A percentile compares a stretch with the other conserved stretches of the same genome.
These are phyloP conservation scores for Kazachstania sp. DNA, from an alignment of 1,139 yeast species.

Conservation along the genomic window DNA sequence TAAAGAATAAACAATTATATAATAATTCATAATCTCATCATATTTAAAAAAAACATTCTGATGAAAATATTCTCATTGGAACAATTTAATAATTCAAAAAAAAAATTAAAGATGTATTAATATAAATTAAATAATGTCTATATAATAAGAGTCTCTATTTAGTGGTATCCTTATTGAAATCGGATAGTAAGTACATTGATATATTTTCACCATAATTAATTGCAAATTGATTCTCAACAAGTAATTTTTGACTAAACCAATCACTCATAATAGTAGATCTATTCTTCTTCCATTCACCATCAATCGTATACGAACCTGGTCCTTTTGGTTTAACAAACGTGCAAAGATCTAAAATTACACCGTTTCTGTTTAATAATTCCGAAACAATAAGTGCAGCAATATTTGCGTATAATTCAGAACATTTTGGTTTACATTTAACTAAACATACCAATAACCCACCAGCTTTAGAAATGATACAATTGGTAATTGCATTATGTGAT, in stretches of 20 bases:
- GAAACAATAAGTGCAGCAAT: slow-evolving; percentile 78
- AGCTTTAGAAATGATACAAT: slow-evolving; percentile 67
- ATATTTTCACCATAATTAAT: slow-evolving; percentile 60
- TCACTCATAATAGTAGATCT: slow-evolving; percentile 54
- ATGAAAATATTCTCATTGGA: not conserved
- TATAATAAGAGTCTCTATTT: not conserved
- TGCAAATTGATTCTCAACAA: slow-evolving; percentile 37
- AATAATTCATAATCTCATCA: not conserved
- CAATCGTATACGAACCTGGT: slow-evolving; percentile 42
- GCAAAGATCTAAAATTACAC: slow-evolving; percentile 75
- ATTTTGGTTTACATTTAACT: slow-evolving; percentile 52
- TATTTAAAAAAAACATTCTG: too few species aligned
- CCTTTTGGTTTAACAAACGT: slow-evolving; percentile 59
- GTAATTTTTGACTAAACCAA: slow-evolving; percentile 44
- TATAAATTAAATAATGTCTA: not conserved
- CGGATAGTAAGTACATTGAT: slow-evolving; percentile 37
- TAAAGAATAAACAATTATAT: not conserved
- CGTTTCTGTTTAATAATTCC: slow-evolving; percentile 72
- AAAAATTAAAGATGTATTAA: not conserved
- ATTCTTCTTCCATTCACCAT: slow-evolving; percentile 56
- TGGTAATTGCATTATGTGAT: slow-evolving; percentile 50
- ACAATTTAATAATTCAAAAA: not conserved
- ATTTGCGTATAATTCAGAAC: slow-evolving; percentile 44
- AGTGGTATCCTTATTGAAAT: slow-evolving; percentile 19
- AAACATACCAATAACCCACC: slow-evolving; percentile 77